Evolutionary conservation across 768 basidiomycete species (phyloP).

Genomic region (Imleria badia): DNA sequence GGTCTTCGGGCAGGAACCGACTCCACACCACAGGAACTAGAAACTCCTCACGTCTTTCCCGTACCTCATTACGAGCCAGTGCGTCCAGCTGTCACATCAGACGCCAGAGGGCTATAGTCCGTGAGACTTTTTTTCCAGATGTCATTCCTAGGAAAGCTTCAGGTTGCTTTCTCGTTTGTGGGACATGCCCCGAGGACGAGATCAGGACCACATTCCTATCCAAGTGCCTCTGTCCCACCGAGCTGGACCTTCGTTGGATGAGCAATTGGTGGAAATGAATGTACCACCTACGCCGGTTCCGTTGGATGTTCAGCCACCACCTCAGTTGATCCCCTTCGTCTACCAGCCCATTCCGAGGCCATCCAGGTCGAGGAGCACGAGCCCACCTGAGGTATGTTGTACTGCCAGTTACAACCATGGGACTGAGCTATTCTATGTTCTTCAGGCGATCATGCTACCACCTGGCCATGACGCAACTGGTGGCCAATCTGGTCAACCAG

Average conservation of each 20-base stretch:
- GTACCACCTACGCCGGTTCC: constrained; percentile 41
- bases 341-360: constrained; percentile 37
- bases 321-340: constrained; percentile 52
- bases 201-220: too few species aligned
- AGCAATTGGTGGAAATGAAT: too few species aligned
- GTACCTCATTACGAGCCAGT: too few species aligned
- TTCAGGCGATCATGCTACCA: constrained; percentile 22
- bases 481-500: constrained; percentile 4
- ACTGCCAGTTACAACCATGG: background rate
- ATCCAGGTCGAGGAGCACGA: constrained; percentile 42
- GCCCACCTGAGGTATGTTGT: constrained; percentile 17
- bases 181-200: constrained; percentile 23
- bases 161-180: constrained; percentile 30
- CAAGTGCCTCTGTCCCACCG: too few species aligned
- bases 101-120: too few species aligned
- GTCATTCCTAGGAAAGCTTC: too few species aligned
- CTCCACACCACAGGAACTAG: too few species aligned
- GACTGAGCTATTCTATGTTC: background rate
- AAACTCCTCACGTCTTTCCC: too few species aligned
- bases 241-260: too few species aligned
- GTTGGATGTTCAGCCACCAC: constrained; percentile 46
- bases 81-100: too few species aligned
- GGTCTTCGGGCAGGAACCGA: constrained; percentile 5
- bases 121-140: too few species aligned
- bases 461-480: constrained; percentile 25